phyloP scores from a whole-genome alignment of 139 green algal species.

The Chlamydomonas sp. region DNA sequence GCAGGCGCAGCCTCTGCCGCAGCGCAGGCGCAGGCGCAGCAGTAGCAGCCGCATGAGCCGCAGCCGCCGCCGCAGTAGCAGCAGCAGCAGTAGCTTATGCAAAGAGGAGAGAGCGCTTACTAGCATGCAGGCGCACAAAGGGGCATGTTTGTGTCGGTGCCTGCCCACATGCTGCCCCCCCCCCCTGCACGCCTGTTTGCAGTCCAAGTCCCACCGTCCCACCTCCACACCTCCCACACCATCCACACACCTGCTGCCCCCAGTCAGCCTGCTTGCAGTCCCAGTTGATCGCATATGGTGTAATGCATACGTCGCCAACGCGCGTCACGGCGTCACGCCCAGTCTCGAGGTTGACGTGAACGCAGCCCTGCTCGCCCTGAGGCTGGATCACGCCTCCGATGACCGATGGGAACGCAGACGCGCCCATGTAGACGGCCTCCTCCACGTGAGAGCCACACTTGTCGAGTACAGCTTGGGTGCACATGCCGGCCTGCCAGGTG shows the following conservation, averaged over 20 bases:
- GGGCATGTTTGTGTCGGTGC: no score
- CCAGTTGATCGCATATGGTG: neutral
- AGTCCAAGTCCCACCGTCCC: no score
- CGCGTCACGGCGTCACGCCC: neutral
- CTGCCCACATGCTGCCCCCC: no score
- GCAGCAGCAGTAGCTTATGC: no score
- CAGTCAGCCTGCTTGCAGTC: constrained; percentile 3
- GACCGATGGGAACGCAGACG: neutral
- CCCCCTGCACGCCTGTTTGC: no score
- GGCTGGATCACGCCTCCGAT: neutral
- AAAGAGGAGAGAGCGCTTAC: no score
- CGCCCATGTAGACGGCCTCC: neutral
- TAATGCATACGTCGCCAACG: neutral
- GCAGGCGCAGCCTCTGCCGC: no score
- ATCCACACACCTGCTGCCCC: neutral
- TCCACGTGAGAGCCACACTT: neutral
- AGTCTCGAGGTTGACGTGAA: neutral
- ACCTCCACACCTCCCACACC: no score
- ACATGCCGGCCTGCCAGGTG: neutral
- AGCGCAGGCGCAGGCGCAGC: no score
- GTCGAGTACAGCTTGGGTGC: neutral
- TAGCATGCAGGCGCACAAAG: no score
- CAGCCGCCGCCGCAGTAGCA: no score
- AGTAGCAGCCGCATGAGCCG: no score
- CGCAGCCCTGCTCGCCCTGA: neutral